phyloP scores from a whole-genome alignment of 176 grass and related monocot species.

The Phoenix dactylifera region DNA sequence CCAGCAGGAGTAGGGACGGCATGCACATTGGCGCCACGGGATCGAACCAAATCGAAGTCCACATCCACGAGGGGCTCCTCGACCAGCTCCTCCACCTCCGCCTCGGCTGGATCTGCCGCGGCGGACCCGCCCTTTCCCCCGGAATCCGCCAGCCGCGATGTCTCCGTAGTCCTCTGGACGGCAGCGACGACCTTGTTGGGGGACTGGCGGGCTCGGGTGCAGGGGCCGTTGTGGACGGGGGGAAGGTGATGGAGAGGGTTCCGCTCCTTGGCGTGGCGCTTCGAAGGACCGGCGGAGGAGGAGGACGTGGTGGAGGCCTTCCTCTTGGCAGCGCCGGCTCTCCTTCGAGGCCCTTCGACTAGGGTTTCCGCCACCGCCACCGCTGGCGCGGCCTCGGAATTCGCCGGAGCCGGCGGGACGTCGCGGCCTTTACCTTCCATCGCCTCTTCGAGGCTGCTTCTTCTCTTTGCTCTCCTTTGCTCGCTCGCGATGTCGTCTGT shows the following conservation, averaged over 20 bases:
- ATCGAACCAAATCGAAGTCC: conserved; percentile 80
- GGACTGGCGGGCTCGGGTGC: conserved; percentile 86
- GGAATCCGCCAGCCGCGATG: conserved; percentile 16
- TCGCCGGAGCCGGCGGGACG: conserved; percentile 10
- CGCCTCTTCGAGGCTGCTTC: not conserved
- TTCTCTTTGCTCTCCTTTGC: not conserved
- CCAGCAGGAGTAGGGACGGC: conserved; percentile 86
- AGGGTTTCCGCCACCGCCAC: conserved; percentile 8
- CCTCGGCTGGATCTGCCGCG: conserved; percentile 31
- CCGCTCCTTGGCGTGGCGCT: conserved; percentile 89
- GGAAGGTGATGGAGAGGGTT: conserved; percentile 53
- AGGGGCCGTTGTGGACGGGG: conserved; percentile 76
- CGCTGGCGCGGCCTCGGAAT: conserved; percentile 27
- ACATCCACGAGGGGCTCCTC: conserved; percentile 33
- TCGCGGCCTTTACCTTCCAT: conserved; percentile 64
- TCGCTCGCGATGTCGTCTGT: not conserved
- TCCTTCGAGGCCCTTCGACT: conserved; percentile 13
- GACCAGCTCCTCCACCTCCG: conserved; percentile 21
- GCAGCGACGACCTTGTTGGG: conserved; percentile 53
- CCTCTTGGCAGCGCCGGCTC: conserved; percentile 56
- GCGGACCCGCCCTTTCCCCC: conserved; percentile 15
- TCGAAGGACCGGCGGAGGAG: conserved; percentile 45
- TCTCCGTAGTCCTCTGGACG: conserved; percentile 2
- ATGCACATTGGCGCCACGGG: conserved; percentile 64
- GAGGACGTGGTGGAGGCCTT: conserved; percentile 27